Evolutionary conservation across 1,284 basidiomycete species (phyloP), one percentile per base, ranked within the genome.

Genomic region (Xerocomus nothofagi): DNA sequence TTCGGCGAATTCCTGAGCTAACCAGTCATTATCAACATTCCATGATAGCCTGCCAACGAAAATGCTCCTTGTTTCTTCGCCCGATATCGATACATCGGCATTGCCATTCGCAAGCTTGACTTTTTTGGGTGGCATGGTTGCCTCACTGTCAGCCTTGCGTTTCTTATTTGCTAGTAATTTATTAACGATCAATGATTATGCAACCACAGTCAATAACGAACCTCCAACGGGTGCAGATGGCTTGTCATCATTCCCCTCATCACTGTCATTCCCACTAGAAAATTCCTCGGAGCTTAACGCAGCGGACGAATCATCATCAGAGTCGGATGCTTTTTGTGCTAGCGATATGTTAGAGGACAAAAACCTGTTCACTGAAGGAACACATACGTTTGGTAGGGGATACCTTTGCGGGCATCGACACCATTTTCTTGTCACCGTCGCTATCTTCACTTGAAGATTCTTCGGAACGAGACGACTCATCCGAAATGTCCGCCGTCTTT

Each of bases 1-100:
- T 47, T 81, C 77, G 42, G 86, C 84, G 62, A 99, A 98, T 71
- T 98, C 96, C 70, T 86, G 81, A 47, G 86, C 83, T 58, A 99
- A 85, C 82, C 94, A 93, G 72, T 98, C 96, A 70, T 94, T 91
- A 78, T 98, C 96, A 59, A 99, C 88, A 70, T 93, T 94, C 94
- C 94, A 99, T 29, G 93, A 96, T 44, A 99, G 81, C 57, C 84
- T 84, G 48, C 96, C 96, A 59, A 99, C 93, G 67, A 95, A 99
- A 63, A 98, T 81, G 45, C 86, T 88, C 67, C 81, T 87, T 40
- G 78, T 80, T 55, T 82, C 79, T 55, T 81, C 80, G 29, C 76
- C 72, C 26, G 73, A 73, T 37, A 70, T 62, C 27, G 59, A 67
- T 18, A 63, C 69, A 8, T 72, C 76, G 43, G 81, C 78, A 39